Base-by-base conservation (phyloP, 257 asterid genomes). In the Fraxinus quadrangulata region DNA sequence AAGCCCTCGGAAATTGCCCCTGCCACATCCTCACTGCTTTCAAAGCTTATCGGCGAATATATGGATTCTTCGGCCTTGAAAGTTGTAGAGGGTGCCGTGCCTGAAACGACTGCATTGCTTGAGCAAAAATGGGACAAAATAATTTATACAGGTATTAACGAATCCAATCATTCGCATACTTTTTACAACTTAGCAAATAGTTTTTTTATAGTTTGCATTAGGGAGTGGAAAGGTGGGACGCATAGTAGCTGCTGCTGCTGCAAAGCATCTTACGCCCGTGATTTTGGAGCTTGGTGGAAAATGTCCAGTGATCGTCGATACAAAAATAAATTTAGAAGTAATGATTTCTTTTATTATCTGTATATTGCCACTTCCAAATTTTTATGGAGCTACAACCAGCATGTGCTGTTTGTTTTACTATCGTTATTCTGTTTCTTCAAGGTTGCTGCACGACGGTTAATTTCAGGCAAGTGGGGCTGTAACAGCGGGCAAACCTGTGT, bases 261-360 rank as follows among this genome's bases (percentile, higher is more conserved):
- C 97, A 34, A 92, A 92, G 84, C 90, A 94, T 86, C 95, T 94
- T 19, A 94, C 98, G 12, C 98, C 97, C 26, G 96, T 92, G 73
- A 77, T 84, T 75, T 86, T 94, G 88, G 98, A 92, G 90, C 96
- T 94, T 39, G 98, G 98, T 21, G 98, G 98, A 73, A 94, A 94
- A 87, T 89, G 90, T 72, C 97, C 98, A 0, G 81, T 73, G 8
- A 81, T 94, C 56, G 96, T 94, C 81, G 97, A 94, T 86, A 83
- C 94, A 5, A 75, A 92, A 74, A 78, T 81, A 80, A 84, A 92
- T 76, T 72, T 91, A 69, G 84, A 88, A 71, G 98, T 94, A 89
- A 67, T 67, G 33, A 26, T 68, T 36, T 33, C 21, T 13, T 34
- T 70, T 16, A 39, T 66, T 61, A 56, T n/a, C 67, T 37, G 11